Conservation (phyloP, 2,329 filamentous ascomycete species). For the Scedosporium apiospermum region DNA sequence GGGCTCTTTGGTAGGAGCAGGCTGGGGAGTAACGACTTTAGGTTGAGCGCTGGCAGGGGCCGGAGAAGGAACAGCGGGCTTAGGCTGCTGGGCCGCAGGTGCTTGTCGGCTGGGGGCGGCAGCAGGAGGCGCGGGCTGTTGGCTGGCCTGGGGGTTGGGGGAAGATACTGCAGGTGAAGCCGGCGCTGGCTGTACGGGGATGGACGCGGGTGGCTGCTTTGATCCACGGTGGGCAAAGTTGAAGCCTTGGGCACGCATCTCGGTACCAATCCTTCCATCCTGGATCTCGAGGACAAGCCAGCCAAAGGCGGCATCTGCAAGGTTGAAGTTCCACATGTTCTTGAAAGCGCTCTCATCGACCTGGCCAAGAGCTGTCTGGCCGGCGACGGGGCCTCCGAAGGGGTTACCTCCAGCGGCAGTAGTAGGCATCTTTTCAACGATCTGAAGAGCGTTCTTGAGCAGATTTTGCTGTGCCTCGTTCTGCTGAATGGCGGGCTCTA, state of each 20-base stretch:
- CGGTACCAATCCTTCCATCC: slow-evolving; percentile 88
- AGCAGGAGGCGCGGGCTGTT: slow-evolving; percentile 6
- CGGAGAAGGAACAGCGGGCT: slow-evolving; percentile 1
- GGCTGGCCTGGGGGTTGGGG: slow-evolving; percentile 11
- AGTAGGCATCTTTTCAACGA: slow-evolving; percentile 97
- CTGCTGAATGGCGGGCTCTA: slow-evolving; percentile 85
- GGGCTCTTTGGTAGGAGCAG: slow-evolving; percentile 42
- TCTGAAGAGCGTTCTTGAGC: slow-evolving; percentile 78
- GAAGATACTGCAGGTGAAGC: slow-evolving; percentile 16
- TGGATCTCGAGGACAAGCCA: slow-evolving; percentile 94
- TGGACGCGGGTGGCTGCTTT: slow-evolving; percentile 53
- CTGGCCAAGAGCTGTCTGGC: slow-evolving; percentile 65
- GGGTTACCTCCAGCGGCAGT: slow-evolving; percentile 94
- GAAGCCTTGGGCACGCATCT: slow-evolving; percentile 98
- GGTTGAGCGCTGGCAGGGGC: slow-evolving; percentile 23
- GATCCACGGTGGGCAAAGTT: slow-evolving; percentile 94
- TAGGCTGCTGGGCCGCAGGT: not conserved
- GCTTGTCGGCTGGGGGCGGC: not conserved
- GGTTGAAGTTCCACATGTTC: slow-evolving; percentile 99
- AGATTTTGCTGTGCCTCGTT: slow-evolving; percentile 92
- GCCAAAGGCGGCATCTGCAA: slow-evolving; percentile 94
- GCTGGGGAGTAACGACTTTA: slow-evolving; percentile 39
- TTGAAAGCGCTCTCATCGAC: slow-evolving; percentile 99
- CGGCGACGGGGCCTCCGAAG: slow-evolving; percentile 77
- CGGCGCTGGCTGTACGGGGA: slow-evolving; percentile 25